These are phyloP conservation scores for Trypanosoma platydactyli DNA, from an alignment of 208 protist species.

Conservation along the genomic window DNA sequence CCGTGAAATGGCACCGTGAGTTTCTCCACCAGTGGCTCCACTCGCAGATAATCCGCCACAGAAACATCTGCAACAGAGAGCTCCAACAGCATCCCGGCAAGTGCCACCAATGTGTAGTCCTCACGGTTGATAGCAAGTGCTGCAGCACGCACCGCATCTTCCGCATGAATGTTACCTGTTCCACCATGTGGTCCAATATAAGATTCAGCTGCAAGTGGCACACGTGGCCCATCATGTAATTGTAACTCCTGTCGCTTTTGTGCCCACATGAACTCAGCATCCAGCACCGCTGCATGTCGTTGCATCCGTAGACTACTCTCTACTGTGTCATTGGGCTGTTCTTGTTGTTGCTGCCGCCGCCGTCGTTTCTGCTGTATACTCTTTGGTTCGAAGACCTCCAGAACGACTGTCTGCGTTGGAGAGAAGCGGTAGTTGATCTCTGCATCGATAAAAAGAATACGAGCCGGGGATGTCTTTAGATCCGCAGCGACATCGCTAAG, in stretches of 20 bases:
- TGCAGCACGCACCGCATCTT: slow-evolving; percentile 10
- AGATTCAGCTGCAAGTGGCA: slow-evolving; percentile 12
- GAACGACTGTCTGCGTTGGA: slow-evolving; percentile 61
- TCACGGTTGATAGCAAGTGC: slow-evolving; percentile 61
- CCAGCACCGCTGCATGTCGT: slow-evolving; percentile 9
- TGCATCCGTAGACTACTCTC: background rate
- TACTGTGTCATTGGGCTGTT: background rate
- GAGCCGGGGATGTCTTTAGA: slow-evolving; percentile 32
- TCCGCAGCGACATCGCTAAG: slow-evolving; percentile 41
- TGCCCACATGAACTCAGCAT: slow-evolving; percentile 21
- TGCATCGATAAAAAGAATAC: slow-evolving; percentile 81
- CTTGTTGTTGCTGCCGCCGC: background rate
- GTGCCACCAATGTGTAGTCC: slow-evolving; percentile 81
- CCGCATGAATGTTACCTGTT: background rate
- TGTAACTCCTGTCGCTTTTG: background rate
- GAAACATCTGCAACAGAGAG: slow-evolving; percentile 47
- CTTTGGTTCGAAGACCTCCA: slow-evolving; percentile 64
- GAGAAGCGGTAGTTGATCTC: slow-evolving; percentile 83
- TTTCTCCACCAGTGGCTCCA: slow-evolving; percentile 81
- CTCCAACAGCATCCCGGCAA: slow-evolving; percentile 79
- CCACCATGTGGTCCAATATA: background rate
- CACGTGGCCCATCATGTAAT: background rate
- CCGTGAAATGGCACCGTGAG: slow-evolving; percentile 77
- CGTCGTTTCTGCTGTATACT: slow-evolving; percentile 42
- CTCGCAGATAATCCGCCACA: slow-evolving; percentile 65